phyloP scores from a whole-genome alignment of 2,329 filamentous ascomycete genomes.

The Lasiodiplodia gonubiensis region DNA sequence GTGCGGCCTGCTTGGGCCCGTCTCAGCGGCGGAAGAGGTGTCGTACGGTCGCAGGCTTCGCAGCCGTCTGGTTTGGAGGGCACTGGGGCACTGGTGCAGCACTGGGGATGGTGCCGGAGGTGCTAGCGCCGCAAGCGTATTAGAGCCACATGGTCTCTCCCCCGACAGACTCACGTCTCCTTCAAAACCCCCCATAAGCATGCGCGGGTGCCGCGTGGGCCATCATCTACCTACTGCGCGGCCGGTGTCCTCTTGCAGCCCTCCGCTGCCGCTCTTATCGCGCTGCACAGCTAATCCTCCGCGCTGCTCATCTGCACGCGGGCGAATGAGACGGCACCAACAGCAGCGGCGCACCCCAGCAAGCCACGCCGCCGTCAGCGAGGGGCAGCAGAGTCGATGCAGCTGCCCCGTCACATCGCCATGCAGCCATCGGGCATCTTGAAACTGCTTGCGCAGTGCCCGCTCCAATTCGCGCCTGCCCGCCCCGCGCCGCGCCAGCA shows the following conservation, averaged over 20 bases:
- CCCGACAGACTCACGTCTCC: background rate
- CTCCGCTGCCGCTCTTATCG: background rate
- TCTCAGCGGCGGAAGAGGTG: slow-evolving; percentile 8
- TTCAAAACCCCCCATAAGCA: background rate
- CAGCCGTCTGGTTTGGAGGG: too few species aligned
- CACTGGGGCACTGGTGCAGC: too few species aligned
- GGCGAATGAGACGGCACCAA: slow-evolving; percentile 11
- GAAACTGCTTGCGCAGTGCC: slow-evolving; percentile 1
- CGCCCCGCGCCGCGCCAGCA: background rate
- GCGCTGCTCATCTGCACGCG: background rate
- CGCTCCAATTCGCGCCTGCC: background rate
- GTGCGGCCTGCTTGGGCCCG: slow-evolving; percentile 5
- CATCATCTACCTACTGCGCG: background rate
- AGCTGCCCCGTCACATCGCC: slow-evolving; percentile 7
- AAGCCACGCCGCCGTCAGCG: slow-evolving; percentile 17
- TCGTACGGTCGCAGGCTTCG: slow-evolving; percentile 16
- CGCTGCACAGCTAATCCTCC: background rate
- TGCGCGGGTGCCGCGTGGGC: slow-evolving; percentile 14
- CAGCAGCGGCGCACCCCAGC: background rate
- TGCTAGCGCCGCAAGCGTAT: background rate
- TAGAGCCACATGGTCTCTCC: slow-evolving; percentile 4
- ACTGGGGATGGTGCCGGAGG: too few species aligned
- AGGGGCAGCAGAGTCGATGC: background rate
- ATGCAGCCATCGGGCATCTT: slow-evolving; percentile 11
- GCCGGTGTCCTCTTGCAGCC: background rate